These are phyloP conservation scores for Xylaria sp. DNA, from an alignment of 2,329 filamentous ascomycete genomes.

Conservation along the genomic window DNA sequence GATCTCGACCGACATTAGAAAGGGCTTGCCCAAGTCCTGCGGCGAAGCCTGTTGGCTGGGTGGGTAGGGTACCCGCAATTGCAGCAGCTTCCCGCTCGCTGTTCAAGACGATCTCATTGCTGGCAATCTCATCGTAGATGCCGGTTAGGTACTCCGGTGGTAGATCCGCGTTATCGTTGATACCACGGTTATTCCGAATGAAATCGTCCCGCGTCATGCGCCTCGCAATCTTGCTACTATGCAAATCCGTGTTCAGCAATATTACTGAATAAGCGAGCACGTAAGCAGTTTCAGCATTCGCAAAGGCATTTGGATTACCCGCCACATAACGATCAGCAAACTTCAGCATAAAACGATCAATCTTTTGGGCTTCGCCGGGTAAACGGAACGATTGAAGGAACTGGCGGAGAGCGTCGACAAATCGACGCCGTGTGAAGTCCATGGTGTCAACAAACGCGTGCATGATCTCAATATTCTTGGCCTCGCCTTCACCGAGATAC, in stretches of 20 bases:
- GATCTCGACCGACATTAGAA: conserved; percentile 88
- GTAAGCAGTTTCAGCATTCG: conserved; percentile 97
- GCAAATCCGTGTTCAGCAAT: conserved; percentile 93
- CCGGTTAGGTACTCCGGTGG: conserved; percentile 89
- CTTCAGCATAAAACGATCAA: conserved; percentile 99
- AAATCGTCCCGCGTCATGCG: conserved; percentile 98
- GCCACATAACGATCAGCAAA: conserved; percentile 96
- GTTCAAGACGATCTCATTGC: conserved; percentile 92
- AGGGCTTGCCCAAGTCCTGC: conserved; percentile 88
- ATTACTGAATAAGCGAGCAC: conserved; percentile 97
- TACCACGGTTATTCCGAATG: conserved; percentile 98
- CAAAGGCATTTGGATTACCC: conserved; percentile 96
- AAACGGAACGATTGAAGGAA: conserved; percentile 96
- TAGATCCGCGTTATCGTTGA: conserved; percentile 94
- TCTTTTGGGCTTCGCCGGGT: conserved; percentile 97
- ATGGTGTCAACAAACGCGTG: conserved; percentile 96
- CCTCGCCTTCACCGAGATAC: conserved; percentile 91
- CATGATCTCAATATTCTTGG: conserved; percentile 96
- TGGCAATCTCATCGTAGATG: conserved; percentile 92
- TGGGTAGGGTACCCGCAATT: conserved; percentile 71
- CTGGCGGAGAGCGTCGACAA: conserved; percentile 89
- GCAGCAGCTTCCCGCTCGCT: conserved; percentile 92
- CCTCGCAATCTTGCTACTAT: conserved; percentile 83
- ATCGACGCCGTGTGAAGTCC: conserved; percentile 91
- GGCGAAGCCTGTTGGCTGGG: conserved; percentile 74